Evolutionary conservation across 1,284 basidiomycete species (phyloP).

Genomic region (Trametes sp.): DNA sequence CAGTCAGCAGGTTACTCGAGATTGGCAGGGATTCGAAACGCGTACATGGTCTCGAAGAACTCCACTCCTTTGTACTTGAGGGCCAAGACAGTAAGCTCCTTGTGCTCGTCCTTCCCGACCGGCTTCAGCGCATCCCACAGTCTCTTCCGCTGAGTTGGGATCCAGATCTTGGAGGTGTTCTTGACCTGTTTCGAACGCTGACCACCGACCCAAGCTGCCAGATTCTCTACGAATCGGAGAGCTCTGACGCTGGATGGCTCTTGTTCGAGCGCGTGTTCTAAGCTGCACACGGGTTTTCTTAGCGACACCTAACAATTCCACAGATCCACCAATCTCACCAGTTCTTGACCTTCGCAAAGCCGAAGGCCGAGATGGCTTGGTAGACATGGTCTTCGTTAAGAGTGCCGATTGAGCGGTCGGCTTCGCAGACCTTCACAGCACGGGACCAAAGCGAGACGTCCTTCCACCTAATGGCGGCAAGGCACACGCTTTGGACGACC

Average conservation of each 20-base stretch:
- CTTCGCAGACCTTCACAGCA: neutral
- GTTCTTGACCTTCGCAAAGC: neutral
- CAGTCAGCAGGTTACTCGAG: too few species aligned
- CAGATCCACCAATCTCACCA: too few species aligned
- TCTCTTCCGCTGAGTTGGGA: neutral
- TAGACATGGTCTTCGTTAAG: neutral
- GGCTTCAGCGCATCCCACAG: neutral
- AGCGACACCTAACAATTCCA: too few species aligned
- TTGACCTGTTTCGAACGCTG: neutral
- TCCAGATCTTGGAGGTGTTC: neutral
- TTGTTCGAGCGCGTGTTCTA: neutral
- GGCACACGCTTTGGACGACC: constrained; percentile 7
- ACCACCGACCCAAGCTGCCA: neutral
- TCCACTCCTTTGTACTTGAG: neutral
- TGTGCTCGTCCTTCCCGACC: neutral
- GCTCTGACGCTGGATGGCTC: neutral
- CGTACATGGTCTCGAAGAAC: neutral
- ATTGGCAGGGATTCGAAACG: too few species aligned
- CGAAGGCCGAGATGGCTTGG: neutral
- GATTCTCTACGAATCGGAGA: neutral
- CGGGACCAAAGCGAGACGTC: neutral
- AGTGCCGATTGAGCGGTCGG: neutral
- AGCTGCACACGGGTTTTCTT: too few species aligned
- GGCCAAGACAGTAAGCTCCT: neutral
- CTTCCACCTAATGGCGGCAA: constrained; percentile 12